Percentiles rank a stretch among this genome's conserved stretches.
Conservation (phyloP, 2,329 filamentous ascomycete genomes). For the Calonectria multiphialidica region DNA sequence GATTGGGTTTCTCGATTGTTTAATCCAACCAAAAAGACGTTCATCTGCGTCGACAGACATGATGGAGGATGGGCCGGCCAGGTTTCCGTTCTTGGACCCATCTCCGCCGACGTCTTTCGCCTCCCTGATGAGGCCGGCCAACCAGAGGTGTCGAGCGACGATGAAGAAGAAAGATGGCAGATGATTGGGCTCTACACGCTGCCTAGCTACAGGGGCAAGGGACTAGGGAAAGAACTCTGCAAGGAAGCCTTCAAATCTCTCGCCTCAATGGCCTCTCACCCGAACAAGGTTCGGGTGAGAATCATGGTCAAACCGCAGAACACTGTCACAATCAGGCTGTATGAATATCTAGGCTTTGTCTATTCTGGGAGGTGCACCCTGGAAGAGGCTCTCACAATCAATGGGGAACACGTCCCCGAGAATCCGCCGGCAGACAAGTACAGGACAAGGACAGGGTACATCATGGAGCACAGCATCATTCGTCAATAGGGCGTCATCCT, state of each 20-base stretch:
- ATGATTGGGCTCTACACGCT: constrained; percentile 9
- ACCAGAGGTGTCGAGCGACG: neutral
- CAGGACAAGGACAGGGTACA: neutral
- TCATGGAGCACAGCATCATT: neutral
- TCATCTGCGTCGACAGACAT: constrained; percentile 2
- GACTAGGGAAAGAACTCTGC: neutral
- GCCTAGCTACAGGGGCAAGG: neutral
- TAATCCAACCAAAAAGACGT: neutral
- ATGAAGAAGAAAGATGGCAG: constrained; percentile 20
- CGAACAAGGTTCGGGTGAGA: neutral
- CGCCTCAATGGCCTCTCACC: neutral
- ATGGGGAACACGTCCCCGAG: constrained; percentile 6
- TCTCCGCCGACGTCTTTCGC: neutral
- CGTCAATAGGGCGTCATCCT: neutral
- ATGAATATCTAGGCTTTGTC: neutral
- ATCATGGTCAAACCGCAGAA: constrained; percentile 21
- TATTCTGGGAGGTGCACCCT: constrained; percentile 11
- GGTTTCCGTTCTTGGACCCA: constrained; percentile 8
- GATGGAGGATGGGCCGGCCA: neutral
- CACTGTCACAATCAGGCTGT: neutral
- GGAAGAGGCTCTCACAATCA: constrained; percentile 9
- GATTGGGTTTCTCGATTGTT: constrained; percentile 2
- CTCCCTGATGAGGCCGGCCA: constrained; percentile 4
- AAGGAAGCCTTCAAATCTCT: neutral
- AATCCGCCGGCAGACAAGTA: neutral